Base-by-base conservation (phyloP, 2,329 filamentous ascomycete species). In the Ceratocystis harringtonii region DNA sequence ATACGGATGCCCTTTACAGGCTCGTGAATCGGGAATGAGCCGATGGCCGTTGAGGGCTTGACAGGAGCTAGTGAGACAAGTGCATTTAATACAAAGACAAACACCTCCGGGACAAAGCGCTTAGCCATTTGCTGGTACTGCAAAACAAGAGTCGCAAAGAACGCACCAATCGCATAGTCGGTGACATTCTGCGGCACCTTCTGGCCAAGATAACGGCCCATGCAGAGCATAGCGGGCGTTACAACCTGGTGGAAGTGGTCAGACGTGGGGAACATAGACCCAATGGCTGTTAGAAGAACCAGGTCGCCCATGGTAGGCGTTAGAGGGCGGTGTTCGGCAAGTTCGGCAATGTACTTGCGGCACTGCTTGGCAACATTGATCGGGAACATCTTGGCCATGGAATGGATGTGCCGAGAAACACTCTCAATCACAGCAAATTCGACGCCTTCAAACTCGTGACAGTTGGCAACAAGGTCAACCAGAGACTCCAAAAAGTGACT, bases 211-310 rank as follows among this genome's bases (percentile, higher is more conserved):
- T 89, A 96, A 65, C 90, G 84, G 12, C 83, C 83, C 75, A 97
- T 89, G n/a, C 86, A 82, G 4, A 96, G 83, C 75, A 90, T 88
- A 0, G 92, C 88, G 1, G 94, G 94, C 1, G 94, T 99, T 50
- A 90, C 88, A 44, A 97, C 90, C 70, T 94, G 88, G 71, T 99
- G 94, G 75, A 97, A 99, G 75, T 97, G 92, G 75, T 99, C 94
- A 0, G 92, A 96, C 0, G 94, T 96, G 3, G 94, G 92, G 72
- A 95, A 99, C 64, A 95, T 88, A 1, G 85, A 85, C 50, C 87
- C 85, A 67, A 96, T 84, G 0, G 90, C 91, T 0, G 90, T 92
- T 44, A 99, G 77, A n/a, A 95, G 77, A 25, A 91, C 76, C 22
- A 99, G 76, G 71, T 99, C 92, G 19, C 90, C 89, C 17, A 57